Evolutionary conservation across 1,139 yeast species (phyloP).

Genomic region (Nakaseomyces sp.): DNA sequence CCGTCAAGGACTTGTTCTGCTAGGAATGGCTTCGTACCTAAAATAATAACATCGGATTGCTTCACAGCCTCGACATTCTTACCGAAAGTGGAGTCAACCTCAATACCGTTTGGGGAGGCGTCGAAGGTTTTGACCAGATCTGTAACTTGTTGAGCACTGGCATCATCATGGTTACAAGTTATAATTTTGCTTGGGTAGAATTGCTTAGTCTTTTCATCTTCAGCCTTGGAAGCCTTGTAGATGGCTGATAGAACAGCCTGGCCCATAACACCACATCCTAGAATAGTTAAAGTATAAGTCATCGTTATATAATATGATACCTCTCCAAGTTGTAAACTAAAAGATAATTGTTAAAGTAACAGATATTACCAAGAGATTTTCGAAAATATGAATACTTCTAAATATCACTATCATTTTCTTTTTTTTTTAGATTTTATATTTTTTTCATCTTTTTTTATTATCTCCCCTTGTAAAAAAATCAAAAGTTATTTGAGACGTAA

Average conservation of each 20-base stretch:
- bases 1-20: conserved; percentile 48
- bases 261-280: conserved; percentile 96
- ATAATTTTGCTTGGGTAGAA: conserved; percentile 54
- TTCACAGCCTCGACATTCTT: conserved; percentile 50
- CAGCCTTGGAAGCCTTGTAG: conserved; percentile 36
- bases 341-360: no score
- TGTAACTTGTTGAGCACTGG: conserved; percentile 38
- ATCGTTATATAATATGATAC: background rate
- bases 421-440: background rate
- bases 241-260: conserved; percentile 89
- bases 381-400: no score
- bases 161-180: conserved; percentile 61
- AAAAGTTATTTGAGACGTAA: background rate
- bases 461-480: background rate
- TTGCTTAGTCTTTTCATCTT: conserved; percentile 31
- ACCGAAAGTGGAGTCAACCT: conserved; percentile 49
- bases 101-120: conserved; percentile 33
- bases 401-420: background rate
- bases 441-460: background rate
- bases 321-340: no score
- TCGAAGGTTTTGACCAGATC: conserved; percentile 39
- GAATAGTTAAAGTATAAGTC: conserved; percentile 54
- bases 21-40: conserved; percentile 83
- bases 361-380: no score
- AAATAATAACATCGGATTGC: conserved; percentile 58